phyloP scores from a whole-genome alignment of 1,284 basidiomycete genomes.

The Testicularia cyperi region DNA sequence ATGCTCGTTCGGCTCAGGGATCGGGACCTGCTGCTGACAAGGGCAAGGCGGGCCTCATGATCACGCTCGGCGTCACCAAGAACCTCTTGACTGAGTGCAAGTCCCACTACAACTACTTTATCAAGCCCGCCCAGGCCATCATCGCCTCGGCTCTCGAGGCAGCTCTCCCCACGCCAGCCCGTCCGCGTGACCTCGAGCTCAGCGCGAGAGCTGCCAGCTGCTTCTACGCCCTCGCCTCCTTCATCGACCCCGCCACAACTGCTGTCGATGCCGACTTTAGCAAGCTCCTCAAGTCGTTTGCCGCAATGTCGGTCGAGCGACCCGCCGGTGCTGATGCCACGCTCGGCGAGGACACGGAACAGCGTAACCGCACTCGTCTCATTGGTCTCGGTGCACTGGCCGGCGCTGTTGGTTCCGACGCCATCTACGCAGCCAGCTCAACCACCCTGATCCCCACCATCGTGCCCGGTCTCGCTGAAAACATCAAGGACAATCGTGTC shows the following conservation, averaged over 20 bases:
- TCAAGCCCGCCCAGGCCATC: conserved; percentile 74
- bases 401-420: conserved; percentile 80
- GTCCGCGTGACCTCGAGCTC: conserved; percentile 74
- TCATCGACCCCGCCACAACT: conserved; percentile 70
- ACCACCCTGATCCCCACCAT: conserved; percentile 72
- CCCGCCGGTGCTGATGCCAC: conserved; percentile 10
- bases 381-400: conserved; percentile 82
- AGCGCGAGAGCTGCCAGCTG: conserved; percentile 78
- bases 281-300: conserved; percentile 70
- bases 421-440: conserved; percentile 78
- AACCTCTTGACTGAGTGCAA: conserved; percentile 86
- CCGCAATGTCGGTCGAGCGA: conserved; percentile 63
- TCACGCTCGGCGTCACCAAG: conserved; percentile 82
- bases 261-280: conserved; percentile 70
- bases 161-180: conserved; percentile 61
- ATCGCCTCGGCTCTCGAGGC: conserved; percentile 71
- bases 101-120: conserved; percentile 79
- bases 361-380: conserved; percentile 70
- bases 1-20: conserved; percentile 70
- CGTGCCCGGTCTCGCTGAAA: conserved; percentile 73
- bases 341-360: conserved; percentile 27
- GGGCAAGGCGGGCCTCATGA: conserved; percentile 76
- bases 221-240: conserved; percentile 90
- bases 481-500: conserved; percentile 67
- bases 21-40: conserved; percentile 68